Conservation (phyloP, 1,284 basidiomycete genomes). For the Leccinum griseonigrum region DNA sequence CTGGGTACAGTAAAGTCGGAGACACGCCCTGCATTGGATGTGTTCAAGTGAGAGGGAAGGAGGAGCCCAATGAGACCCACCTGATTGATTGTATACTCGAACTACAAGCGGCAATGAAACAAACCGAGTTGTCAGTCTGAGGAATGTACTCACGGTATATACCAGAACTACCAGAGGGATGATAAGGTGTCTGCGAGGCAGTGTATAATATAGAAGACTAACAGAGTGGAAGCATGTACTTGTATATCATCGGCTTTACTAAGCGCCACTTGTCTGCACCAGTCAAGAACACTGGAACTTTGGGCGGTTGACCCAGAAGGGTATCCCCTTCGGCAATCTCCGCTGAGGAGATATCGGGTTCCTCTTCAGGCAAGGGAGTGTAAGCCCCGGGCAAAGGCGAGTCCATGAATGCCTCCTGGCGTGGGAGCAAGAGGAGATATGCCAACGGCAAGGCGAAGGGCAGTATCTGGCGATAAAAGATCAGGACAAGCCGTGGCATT, state of each 20-base stretch:
- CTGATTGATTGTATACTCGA: conserved; percentile 93
- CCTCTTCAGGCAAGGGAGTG: conserved; percentile 48
- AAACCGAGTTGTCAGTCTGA: background rate
- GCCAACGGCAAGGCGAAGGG: conserved; percentile 75
- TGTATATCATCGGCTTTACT: conserved; percentile 68
- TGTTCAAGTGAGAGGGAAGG: background rate
- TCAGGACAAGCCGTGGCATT: background rate
- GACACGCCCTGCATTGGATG: conserved; percentile 64
- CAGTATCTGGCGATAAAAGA: conserved; percentile 52
- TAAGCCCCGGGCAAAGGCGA: conserved; percentile 49
- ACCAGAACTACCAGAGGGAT: conserved; percentile 56
- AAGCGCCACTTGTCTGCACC: conserved; percentile 74
- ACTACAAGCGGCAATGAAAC: conserved; percentile 41
- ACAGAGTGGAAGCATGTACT: conserved; percentile 84
- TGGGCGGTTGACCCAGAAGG: conserved; percentile 30
- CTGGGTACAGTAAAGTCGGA: conserved; percentile 82
- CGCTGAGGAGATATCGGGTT: conserved; percentile 39
- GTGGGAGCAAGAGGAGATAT: conserved; percentile 76
- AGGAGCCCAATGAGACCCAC: conserved; percentile 38
- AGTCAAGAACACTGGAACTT: conserved; percentile 48
- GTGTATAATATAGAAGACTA: conserved; percentile 32
- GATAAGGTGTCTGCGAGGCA: conserved; percentile 4
- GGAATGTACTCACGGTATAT: conserved; percentile 59
- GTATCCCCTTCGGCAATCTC: conserved; percentile 36
- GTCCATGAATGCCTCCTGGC: conserved; percentile 45